A percentile compares a stretch with the other conserved stretches of the same genome.
Evolutionary conservation across 2,329 filamentous ascomycete genomes (phyloP).

Genomic region (Pseudogymnoascus sp.): DNA sequence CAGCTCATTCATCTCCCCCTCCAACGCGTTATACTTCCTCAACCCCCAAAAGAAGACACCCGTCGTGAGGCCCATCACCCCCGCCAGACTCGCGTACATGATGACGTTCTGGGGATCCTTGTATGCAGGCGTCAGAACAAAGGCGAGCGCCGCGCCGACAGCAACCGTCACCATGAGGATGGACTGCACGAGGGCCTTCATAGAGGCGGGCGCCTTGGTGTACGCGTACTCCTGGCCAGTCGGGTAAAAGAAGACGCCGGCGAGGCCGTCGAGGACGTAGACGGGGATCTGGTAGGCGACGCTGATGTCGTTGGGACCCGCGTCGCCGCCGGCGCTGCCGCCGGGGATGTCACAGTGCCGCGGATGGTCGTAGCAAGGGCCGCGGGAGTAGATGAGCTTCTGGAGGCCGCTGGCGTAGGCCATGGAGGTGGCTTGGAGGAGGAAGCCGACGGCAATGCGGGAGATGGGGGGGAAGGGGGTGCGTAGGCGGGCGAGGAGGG

Average conservation of each 20-base stretch:
- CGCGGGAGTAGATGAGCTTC: slow-evolving; percentile 38
- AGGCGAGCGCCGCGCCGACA: slow-evolving; percentile 42
- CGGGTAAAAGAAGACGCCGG: slow-evolving; percentile 44
- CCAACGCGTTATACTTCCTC: neutral
- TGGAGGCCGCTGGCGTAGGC: slow-evolving; percentile 44
- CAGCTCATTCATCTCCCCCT: too few relatives aligned
- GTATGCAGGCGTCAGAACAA: slow-evolving; percentile 34
- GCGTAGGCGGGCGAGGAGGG: too few relatives aligned
- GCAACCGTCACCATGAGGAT: slow-evolving; percentile 50
- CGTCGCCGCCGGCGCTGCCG: slow-evolving; percentile 27
- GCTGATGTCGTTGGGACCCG: slow-evolving; percentile 25
- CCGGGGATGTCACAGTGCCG: slow-evolving; percentile 22
- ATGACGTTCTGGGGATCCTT: slow-evolving; percentile 41
- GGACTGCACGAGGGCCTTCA: slow-evolving; percentile 49
- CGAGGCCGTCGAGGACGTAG: slow-evolving; percentile 39
- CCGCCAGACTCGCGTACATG: slow-evolving; percentile 56
- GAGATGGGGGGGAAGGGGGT: too few relatives aligned
- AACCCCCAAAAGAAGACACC: slow-evolving; percentile 25
- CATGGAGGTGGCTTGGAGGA: slow-evolving; percentile 38
- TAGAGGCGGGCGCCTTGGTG: slow-evolving; percentile 52
- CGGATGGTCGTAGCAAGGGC: slow-evolving; percentile 37
- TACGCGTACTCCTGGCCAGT: slow-evolving; percentile 54
- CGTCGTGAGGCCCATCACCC: slow-evolving; percentile 41
- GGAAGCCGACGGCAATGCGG: slow-evolving; percentile 35
- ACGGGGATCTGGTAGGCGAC: slow-evolving; percentile 42